phyloP scores from a whole-genome alignment of 31 red algal genomes.

The Asparagopsis taxiformis region DNA sequence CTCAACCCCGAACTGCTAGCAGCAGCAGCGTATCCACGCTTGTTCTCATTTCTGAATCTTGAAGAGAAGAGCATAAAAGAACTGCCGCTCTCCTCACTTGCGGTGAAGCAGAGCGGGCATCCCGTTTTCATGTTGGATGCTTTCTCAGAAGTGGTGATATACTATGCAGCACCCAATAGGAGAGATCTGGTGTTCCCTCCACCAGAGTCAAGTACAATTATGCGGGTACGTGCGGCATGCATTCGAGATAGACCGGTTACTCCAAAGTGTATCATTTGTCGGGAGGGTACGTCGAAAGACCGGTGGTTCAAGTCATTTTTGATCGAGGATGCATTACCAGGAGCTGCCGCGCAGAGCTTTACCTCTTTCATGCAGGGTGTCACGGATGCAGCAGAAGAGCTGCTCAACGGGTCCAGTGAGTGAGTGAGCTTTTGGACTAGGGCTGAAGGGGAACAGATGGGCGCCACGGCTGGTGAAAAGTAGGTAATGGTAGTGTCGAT shows the following conservation, averaged over 20 bases:
- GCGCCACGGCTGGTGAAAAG: too few species aligned
- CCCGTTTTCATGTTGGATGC: slow-evolving; percentile 67
- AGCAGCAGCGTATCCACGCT: slow-evolving; percentile 37
- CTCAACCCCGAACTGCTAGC: slow-evolving; percentile 56
- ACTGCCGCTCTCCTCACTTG: slow-evolving; percentile 33
- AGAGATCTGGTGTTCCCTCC: slow-evolving; percentile 39
- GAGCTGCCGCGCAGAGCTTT: slow-evolving; percentile 8
- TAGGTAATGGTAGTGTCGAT: too few species aligned
- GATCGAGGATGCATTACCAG: slow-evolving; percentile 45
- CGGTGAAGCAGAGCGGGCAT: slow-evolving; percentile 54
- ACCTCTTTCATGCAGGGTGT: slow-evolving; percentile 24
- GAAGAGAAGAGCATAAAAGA: slow-evolving; percentile 38
- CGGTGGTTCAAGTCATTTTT: slow-evolving; percentile 67
- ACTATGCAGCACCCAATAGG: slow-evolving; percentile 20
- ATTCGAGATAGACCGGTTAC: slow-evolving; percentile 52
- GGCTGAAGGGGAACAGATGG: too few species aligned
- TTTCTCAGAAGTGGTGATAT: slow-evolving; percentile 65
- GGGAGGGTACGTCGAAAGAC: slow-evolving; percentile 61
- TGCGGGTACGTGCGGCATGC: slow-evolving; percentile 34
- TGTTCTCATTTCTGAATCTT: slow-evolving; percentile 58
- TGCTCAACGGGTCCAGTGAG: neutral
- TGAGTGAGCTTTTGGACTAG: too few species aligned
- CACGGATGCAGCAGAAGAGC: slow-evolving; percentile 10
- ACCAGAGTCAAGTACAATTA: slow-evolving; percentile 51
- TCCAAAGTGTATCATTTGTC: slow-evolving; percentile 37